These are phyloP conservation scores for Penicillium verhagenii DNA, from an alignment of 495 filamentous ascomycete genomes.

Conservation along the genomic window DNA sequence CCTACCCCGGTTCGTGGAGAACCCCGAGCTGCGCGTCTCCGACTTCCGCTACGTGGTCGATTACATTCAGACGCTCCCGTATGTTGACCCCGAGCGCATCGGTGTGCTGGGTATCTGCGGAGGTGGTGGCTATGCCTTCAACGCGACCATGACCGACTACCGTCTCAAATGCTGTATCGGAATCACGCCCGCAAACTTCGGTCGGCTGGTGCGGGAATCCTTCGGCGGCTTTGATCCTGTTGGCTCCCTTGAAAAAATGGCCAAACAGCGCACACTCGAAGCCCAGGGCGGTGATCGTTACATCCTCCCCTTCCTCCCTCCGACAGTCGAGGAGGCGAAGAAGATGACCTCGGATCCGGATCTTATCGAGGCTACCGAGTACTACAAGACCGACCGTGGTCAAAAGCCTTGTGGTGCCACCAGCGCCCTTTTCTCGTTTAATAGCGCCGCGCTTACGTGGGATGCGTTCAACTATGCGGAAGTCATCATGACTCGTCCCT, in stretches of 20 bases:
- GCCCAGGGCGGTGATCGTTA: constrained; percentile 17
- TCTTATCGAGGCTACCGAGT: constrained; percentile 18
- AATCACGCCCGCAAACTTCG: constrained; percentile 26
- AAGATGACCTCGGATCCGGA: constrained; percentile 15
- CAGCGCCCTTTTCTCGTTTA: constrained; percentile 22
- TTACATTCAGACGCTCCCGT: constrained; percentile 28
- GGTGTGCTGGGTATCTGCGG: constrained; percentile 39
- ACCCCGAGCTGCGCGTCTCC: constrained; percentile 33
- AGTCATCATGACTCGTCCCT: constrained; percentile 15
- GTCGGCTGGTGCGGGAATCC: constrained; percentile 20
- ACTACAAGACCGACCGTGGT: constrained; percentile 22
- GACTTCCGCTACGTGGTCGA: constrained; percentile 32
- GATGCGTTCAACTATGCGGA: constrained; percentile 21
- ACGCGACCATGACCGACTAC: constrained; percentile 34
- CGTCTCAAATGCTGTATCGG: constrained; percentile 35
- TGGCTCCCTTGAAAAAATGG: constrained; percentile 19
- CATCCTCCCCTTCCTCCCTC: constrained; percentile 13
- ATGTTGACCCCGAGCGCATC: constrained; percentile 31
- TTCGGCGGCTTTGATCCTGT: constrained; percentile 16
- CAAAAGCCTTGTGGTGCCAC: constrained; percentile 10
- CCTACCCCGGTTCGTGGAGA: constrained; percentile 31
- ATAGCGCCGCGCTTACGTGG: constrained; percentile 20
- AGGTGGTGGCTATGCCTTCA: constrained; percentile 32
- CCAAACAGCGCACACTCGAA: constrained; percentile 19
- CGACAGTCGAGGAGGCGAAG: constrained; percentile 14